Base-by-base conservation (phyloP, 352 stramenopile genomes). In the Phytopythium sindhum region DNA sequence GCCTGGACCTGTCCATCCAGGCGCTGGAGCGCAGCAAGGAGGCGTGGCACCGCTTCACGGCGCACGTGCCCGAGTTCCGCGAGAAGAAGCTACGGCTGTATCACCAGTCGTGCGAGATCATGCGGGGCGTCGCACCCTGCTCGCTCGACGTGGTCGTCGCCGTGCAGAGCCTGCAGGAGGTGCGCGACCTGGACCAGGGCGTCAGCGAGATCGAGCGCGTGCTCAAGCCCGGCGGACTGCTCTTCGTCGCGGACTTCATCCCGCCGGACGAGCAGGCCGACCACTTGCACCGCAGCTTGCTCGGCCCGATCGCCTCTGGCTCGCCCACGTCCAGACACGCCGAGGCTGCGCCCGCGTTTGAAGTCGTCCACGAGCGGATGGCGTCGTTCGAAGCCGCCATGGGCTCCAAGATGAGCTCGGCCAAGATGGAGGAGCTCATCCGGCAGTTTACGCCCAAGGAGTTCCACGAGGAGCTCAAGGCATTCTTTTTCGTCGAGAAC, bases 241-340 rank as follows among this genome's bases (percentile, higher is more conserved):
- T 92, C 17, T 80, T 88, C 37, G 68, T 90, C 41, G 84, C 84
- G 0, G 84, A 92, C 61, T 90, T 90, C 51, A 89, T 90, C 51
- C 77, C 77, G 14, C 63, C 75, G 33, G 70, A 86, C 35, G 61
- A 68, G 2, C 44, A 62, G 9, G 67, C 62, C 2, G 74, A 84
- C 52, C 75, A 77, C 33, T 56, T 86, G 37, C 65, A 76, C 29
- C 72, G 73, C 33, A 73, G 67, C 39, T 61, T 86, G 31, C 57
- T 86, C 47, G 75, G 73, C 12, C 73, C 66, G 19, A 70, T 76
- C 57, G 74, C 64, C 41, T 72, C 70, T 19, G 64, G 61, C 5
- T 65, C 69, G 60, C 45, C 58, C 28, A 64, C 47, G 21, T 39
- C 45, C 33, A 64, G 55, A 31, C 52, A 58, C 51, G 42, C 51